Evolutionary conservation across 768 basidiomycete species (phyloP), one percentile per base, ranked within the genome.

Genomic region (Tylopilus sp.): DNA sequence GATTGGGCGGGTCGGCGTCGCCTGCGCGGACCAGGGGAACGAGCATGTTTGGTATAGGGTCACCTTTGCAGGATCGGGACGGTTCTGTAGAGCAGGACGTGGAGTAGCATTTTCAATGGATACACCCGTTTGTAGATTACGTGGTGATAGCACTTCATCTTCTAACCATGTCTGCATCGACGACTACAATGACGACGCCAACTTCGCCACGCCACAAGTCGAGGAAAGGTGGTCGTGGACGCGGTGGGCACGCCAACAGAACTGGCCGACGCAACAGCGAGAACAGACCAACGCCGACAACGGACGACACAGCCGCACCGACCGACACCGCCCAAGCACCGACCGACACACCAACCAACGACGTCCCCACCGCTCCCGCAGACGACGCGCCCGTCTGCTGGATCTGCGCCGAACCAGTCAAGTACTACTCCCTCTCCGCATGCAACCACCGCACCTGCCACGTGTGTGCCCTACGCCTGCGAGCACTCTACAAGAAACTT

Each of bases 391-490:
- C 39, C 36, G 67, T 85, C 11, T 98, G 95, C 71, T 95, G 85
- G 81, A 98, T 98, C 69, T 97, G 95, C 63, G 94, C 94, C 1
- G 93, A 98, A 62, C 86, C 87, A 4, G 85, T 95, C 69, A 93
- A 88, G 64, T 95, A 91, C 65, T 93, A 86, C 68, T 81, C 91
- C 6, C 71, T 97, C 26, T 86, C 94, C 17, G 81, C 86, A 48
- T 99, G 95, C 71, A 91, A 92, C 66, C 95, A 99, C 65, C 76
- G 90, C 46, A 98, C 92, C 3, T 98, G 95, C 75, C 94, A 97
- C 70, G 85, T 95, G 53, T 99, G 95, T 63, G 85, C 90, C 0
- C 70, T 98, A 45, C 81, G 95, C 7, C 70, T 98, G 25, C 73
- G 95, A 35, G 92, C 92, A 4, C 72, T 98, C 42, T 99, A 97